Percentiles rank a stretch among this genome's conserved stretches.
These are phyloP conservation scores for Candida stauntonica DNA, from an alignment of 805 yeast species.

Conservation along the genomic window DNA sequence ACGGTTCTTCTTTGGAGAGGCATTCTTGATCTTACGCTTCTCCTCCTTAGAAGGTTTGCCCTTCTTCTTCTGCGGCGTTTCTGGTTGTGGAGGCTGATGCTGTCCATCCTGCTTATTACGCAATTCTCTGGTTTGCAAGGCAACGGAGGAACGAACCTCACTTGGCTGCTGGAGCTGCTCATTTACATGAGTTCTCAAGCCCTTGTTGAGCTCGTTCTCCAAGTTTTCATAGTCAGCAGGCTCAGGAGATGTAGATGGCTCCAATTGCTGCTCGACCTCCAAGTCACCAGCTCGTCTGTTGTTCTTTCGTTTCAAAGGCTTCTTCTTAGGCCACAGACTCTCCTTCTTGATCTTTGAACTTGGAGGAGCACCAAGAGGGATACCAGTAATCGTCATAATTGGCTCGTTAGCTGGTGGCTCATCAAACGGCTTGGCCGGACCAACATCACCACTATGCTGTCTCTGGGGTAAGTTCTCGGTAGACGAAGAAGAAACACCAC, in stretches of 20 bases:
- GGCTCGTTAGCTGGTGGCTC: constrained; percentile 61
- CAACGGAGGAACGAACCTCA: constrained; percentile 14
- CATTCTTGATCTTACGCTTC: constrained; percentile 25
- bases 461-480: no score
- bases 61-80: constrained; percentile 10
- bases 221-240: constrained; percentile 8
- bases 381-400: constrained; percentile 62
- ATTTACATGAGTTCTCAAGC: constrained; percentile 15
- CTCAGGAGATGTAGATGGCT: constrained; percentile 6
- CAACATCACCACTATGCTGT: no score
- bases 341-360: constrained; percentile 53
- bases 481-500: no score
- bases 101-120: no score
- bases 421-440: constrained; percentile 23
- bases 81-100: not conserved
- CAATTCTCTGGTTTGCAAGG: not conserved
- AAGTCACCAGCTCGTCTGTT: no score
- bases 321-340: constrained; percentile 45
- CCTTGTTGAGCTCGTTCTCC: constrained; percentile 10
- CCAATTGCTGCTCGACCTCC: no score
- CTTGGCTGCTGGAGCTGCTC: constrained; percentile 22
- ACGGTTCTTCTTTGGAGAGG: constrained; percentile 29
- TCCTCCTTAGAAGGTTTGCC: constrained; percentile 10
- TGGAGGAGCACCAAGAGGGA: constrained; percentile 69
- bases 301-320: constrained; percentile 21